phyloP scores from a whole-genome alignment of 257 asterid species.

The Solanum sitiens region DNA sequence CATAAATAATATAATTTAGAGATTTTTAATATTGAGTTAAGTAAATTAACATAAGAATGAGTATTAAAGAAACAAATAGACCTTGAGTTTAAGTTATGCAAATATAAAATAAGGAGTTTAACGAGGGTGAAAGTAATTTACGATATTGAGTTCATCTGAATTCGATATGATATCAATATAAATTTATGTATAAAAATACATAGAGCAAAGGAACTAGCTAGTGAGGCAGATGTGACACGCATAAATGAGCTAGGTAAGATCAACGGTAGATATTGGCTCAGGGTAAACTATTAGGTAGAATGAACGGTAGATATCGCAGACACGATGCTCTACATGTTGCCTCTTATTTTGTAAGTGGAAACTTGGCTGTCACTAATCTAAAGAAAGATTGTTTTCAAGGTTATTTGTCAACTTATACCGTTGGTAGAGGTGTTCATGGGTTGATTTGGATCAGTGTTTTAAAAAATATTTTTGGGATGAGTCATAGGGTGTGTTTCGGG shows the following conservation, averaged over 20 bases:
- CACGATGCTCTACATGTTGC: background rate
- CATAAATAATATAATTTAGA: background rate
- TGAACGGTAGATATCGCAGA: background rate
- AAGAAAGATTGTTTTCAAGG: no score
- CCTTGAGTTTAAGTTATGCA: rapidly evolving
- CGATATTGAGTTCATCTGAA: background rate
- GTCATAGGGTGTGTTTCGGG: no score
- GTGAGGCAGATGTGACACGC: background rate
- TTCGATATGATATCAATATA: no score
- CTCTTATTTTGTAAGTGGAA: background rate
- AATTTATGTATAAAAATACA: no score
- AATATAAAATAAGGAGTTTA: no score
- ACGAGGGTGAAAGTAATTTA: background rate
- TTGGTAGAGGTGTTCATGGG: no score
- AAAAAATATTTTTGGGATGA: no score
- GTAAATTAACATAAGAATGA: background rate
- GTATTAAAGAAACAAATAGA: background rate
- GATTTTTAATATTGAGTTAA: background rate
- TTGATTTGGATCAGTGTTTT: no score
- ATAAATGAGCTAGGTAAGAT: background rate
- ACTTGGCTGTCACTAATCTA: background rate
- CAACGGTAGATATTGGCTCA: background rate
- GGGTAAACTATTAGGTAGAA: background rate
- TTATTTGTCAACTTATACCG: background rate
- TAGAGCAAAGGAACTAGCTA: background rate